Evolutionary conservation across 2,329 filamentous ascomycete species (phyloP), one percentile per base, ranked within the genome.

Genomic region (Chaetomiaceae sp.): DNA sequence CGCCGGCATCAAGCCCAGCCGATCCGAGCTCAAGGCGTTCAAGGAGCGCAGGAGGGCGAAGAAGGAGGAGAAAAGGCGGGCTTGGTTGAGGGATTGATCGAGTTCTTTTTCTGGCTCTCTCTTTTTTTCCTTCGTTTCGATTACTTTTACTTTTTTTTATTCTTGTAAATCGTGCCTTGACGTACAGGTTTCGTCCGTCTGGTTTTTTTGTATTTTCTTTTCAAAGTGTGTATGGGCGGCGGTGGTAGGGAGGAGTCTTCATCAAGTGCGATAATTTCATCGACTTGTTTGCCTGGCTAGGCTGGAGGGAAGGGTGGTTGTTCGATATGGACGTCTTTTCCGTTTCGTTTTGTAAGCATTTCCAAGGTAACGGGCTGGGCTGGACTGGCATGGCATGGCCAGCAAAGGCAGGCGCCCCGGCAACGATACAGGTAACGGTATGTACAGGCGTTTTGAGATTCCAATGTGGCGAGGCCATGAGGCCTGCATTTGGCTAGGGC

Each of bases 11-110:
- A 90, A 89, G 70, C 77, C 92, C 20, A 86, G 74, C 50, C 95
- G 92, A 75, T 76, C 86, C 55, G 89, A 99, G 71, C 72, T 99
- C 57, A 92, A 95, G 73, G 83, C 85, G 50, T 96, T 92, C 72
- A 93, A 91, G 70, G 86, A 95, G 68, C 96, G 95, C 78, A 78
- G 90, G 56, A 81, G 83, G 55, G 87, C 87, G 39, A 89, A 83
- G 72, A 97, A 97, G 71, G 90, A 96, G 67, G 90, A 96, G 74
- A 97, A 96, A 73, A 79, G 91, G 55, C 77, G 91, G 58, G 92
- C 90, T 9, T 99, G 93, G 89, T 70, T 97, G 63, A 77, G 84
- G 62, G 91, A 96, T 70, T 96, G 72, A 96, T 70, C 96, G 72
- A 84, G 7, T 23, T 20, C 27, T 31, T 33, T 39, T 38, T 31